phyloP scores from a whole-genome alignment of 2,329 filamentous ascomycete genomes.

The Mariannaea sp. region DNA sequence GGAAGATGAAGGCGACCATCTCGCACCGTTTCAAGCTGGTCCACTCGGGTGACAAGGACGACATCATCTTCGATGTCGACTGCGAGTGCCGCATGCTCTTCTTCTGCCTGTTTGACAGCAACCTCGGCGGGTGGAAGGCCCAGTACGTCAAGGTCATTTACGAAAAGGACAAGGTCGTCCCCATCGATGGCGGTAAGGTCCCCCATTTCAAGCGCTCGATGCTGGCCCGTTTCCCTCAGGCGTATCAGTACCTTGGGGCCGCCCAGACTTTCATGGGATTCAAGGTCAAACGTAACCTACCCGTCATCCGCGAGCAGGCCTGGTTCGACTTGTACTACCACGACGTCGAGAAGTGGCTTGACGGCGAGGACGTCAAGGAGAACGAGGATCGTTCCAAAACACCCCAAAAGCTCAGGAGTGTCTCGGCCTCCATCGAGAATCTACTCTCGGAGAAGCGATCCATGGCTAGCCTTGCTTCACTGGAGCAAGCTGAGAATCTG shows the following conservation, averaged over 20 bases:
- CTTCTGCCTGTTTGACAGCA: not conserved
- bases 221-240: not conserved
- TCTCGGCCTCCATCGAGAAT: too few relatives aligned
- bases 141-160: conserved; percentile 2
- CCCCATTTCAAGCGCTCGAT: not conserved
- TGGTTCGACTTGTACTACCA: conserved; percentile 4
- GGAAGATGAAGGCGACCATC: conserved; percentile 4
- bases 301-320: not conserved
- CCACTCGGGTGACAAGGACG: too few relatives aligned
- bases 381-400: too few relatives aligned
- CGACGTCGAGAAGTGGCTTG: not conserved
- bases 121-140: not conserved
- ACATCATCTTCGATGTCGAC: conserved; percentile 1
- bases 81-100: conserved; percentile 7
- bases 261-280: not conserved
- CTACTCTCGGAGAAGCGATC: too few relatives aligned
- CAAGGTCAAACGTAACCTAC: not conserved
- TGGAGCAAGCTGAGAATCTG: too few relatives aligned
- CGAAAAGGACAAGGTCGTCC: not conserved
- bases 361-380: too few relatives aligned
- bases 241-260: not conserved
- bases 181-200: not conserved
- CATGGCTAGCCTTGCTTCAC: too few relatives aligned
- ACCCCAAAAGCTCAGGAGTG: too few relatives aligned
- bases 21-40: conserved; percentile 3